These are phyloP conservation scores for Xylariaceae sp. DNA, from an alignment of 2,329 filamentous ascomycete genomes.

Conservation along the genomic window DNA sequence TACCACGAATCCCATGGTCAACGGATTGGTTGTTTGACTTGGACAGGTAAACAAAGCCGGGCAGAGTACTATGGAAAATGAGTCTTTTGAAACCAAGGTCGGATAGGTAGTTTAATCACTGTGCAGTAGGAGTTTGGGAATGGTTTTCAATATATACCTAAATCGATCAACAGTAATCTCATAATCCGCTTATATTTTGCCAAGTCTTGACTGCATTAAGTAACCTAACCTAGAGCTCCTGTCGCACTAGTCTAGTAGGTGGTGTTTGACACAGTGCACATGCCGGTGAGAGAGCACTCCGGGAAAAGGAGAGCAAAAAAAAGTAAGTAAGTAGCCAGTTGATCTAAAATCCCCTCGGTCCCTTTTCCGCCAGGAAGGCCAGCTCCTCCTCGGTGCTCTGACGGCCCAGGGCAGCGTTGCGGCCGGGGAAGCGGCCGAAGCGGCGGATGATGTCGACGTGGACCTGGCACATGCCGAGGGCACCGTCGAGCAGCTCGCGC, in stretches of 20 bases:
- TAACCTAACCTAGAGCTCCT: neutral
- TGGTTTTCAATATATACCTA: neutral
- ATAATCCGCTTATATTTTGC: neutral
- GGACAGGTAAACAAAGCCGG: neutral
- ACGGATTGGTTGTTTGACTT: neutral
- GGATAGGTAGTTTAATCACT: neutral
- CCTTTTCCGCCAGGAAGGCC: slow-evolving; percentile 9
- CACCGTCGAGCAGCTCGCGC: slow-evolving; percentile 3
- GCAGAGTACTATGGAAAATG: neutral
- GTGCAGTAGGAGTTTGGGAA: neutral
- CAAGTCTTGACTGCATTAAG: neutral
- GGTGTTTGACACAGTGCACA: neutral
- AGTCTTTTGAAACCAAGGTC: neutral
- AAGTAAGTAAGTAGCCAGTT: neutral
- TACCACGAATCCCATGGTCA: neutral
- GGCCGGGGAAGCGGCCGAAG: slow-evolving; percentile 21
- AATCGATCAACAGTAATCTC: neutral
- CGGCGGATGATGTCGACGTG: slow-evolving; percentile 15
- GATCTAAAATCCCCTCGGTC: slow-evolving; percentile 17
- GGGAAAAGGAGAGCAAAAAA: neutral
- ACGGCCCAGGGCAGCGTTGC: slow-evolving; percentile 20
- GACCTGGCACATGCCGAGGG: slow-evolving; percentile 7
- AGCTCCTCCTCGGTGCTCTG: slow-evolving; percentile 19
- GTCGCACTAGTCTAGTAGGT: neutral
- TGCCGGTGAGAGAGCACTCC: neutral